phyloP scores from a whole-genome alignment of 129 eudicot species.

The Flaveria sonorensis region DNA sequence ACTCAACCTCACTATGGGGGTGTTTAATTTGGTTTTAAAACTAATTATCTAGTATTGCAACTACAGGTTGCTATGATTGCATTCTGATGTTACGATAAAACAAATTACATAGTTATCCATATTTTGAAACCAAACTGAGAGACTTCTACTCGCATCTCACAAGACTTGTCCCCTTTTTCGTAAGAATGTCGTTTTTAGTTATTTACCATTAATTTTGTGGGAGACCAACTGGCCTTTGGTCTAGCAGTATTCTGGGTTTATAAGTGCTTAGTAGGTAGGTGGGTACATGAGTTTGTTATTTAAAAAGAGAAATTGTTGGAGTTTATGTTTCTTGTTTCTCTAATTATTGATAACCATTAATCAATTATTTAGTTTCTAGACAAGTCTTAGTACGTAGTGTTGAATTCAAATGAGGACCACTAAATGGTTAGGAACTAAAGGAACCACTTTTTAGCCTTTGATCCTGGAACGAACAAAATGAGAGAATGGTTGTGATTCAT shows the following conservation, averaged over 20 bases:
- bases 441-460: background rate
- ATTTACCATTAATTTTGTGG: background rate
- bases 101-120: background rate
- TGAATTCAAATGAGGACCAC: background rate
- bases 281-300: background rate
- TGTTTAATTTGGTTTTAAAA: constrained; percentile 20
- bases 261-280: background rate
- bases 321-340: background rate
- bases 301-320: background rate
- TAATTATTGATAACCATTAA: background rate
- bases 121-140: background rate
- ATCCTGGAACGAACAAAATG: background rate
- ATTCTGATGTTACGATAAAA: background rate
- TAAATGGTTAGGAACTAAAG: background rate
- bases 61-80: background rate
- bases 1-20: background rate
- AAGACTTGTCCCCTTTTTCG: background rate
- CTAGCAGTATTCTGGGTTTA: background rate
- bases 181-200: background rate
- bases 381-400: background rate
- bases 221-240: background rate
- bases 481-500: background rate
- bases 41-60: background rate
- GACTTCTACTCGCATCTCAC: background rate
- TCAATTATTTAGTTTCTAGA: background rate